A percentile compares a stretch with the other conserved stretches of the same genome.
phyloP scores from a whole-genome alignment of 495 filamentous ascomycete genomes.

The Aspergillus steynii region DNA sequence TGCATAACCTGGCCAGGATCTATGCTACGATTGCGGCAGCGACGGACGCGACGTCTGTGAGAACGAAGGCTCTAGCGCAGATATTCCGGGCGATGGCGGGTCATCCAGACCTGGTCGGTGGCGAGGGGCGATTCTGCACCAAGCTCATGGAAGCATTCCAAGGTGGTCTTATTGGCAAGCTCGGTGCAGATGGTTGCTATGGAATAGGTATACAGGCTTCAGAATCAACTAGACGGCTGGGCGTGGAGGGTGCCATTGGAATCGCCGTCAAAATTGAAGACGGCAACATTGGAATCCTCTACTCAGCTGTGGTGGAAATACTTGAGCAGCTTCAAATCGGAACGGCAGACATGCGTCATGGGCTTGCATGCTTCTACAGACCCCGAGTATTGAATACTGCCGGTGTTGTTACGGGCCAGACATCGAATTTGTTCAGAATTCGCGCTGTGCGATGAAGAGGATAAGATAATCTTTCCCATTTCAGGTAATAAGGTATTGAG shows the following conservation, averaged over 20 bases:
- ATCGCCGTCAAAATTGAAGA: slow-evolving; percentile 46
- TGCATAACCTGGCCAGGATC: slow-evolving; percentile 26
- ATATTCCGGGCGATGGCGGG: slow-evolving; percentile 37
- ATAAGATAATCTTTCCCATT: too few species aligned
- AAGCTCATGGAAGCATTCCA: slow-evolving; percentile 31
- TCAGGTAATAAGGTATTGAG: too few species aligned
- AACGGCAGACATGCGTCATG: slow-evolving; percentile 17
- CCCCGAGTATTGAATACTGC: slow-evolving; percentile 35
- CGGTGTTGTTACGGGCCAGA: slow-evolving; percentile 32
- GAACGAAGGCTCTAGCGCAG: slow-evolving; percentile 16
- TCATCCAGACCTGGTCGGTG: slow-evolving; percentile 37
- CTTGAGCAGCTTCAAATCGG: slow-evolving; percentile 37
- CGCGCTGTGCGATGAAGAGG: too few species aligned
- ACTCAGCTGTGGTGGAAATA: slow-evolving; percentile 38
- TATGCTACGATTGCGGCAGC: slow-evolving; percentile 32
- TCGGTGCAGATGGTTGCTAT: slow-evolving; percentile 43
- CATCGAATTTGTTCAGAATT: background rate
- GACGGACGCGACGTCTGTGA: slow-evolving; percentile 4
- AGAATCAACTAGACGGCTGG: slow-evolving; percentile 28
- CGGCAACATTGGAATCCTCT: slow-evolving; percentile 34
- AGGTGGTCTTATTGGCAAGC: slow-evolving; percentile 34
- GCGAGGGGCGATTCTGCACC: slow-evolving; percentile 41
- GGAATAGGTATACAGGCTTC: slow-evolving; percentile 33
- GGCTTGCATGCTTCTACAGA: slow-evolving; percentile 27
- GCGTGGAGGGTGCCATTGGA: slow-evolving; percentile 31